Evolutionary conservation across 2,329 filamentous ascomycete species (phyloP), one percentile per base, ranked within the genome.

Genomic region (Ophiostoma pallidulum): DNA sequence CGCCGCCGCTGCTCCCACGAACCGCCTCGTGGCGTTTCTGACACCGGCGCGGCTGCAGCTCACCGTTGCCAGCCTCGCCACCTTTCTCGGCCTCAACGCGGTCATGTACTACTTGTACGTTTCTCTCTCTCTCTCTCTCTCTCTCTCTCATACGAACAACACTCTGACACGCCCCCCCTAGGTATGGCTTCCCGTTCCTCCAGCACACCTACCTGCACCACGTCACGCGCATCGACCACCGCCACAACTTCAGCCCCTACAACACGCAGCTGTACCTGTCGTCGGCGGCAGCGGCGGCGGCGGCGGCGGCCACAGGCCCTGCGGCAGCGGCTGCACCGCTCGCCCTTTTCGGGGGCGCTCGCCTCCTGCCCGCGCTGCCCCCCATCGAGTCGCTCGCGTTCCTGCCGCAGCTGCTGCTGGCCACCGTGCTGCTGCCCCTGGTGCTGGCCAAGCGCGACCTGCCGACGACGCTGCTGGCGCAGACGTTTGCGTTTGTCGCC

Each of bases 181-280:
- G 80, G 44, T 94, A 97, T 61, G 88, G 86, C 37, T 67, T 67
- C 51, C 81, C 85, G 0, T 98, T 97, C 67, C 64, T 97, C 26
- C 74, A 85, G 50, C 89, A 98, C 64, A 97, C 89, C 33, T 98
- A 84, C 67, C 75, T 95, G 50, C 90, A 98, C 67, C 92, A 98
- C 64, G 72, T 97, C 52, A 89, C 84, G 4, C 84, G 92, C 51
- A 84, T 95, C 63, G 92, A 98, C 63, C 92, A 98, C 66, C 84
- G 92, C 13, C 92, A 98, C 69, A 98, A 98, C 69, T 98, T 98
- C 68, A 96, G 90, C 9, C 86, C 89, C 2, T 98, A 97, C 72
- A 96, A 95, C 64, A 86, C 82, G 1, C 75, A 96, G 8, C 76
- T 98, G 3, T 95, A 98, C 63, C 76, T 95, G 36, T 82, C 82